Conservation (phyloP, 768 basidiomycete genomes). For the Tricholoma hemisulphureum region DNA sequence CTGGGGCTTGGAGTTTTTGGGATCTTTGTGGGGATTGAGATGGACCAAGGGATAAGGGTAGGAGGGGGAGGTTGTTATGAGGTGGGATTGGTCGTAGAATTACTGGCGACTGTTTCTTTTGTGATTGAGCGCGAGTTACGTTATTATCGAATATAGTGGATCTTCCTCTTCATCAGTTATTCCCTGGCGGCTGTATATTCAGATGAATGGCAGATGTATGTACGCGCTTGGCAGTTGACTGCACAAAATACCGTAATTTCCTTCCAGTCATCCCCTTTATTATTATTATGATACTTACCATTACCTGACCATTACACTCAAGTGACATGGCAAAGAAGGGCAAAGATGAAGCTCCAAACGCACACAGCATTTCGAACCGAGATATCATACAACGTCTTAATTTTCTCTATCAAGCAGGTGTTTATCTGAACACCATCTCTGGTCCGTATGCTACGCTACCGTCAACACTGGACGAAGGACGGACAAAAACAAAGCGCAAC, state of each 20-base stretch:
- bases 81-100: neutral
- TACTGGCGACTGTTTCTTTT: too few relatives aligned
- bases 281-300: too few relatives aligned
- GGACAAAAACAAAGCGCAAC: conserved; percentile 18
- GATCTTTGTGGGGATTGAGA: neutral
- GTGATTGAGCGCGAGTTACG: too few relatives aligned
- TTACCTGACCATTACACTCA: too few relatives aligned
- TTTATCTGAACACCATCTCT: conserved; percentile 43
- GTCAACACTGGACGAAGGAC: neutral
- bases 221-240: too few relatives aligned
- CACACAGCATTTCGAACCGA: conserved; percentile 57
- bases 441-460: neutral
- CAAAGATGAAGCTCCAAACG: conserved; percentile 56
- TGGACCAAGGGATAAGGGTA: neutral
- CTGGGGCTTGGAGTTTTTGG: neutral
- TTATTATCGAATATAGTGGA: too few relatives aligned
- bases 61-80: neutral
- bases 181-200: too few relatives aligned
- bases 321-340: conserved; percentile 74
- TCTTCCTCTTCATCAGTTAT: too few relatives aligned
- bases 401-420: conserved; percentile 81
- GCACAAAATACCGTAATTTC: too few relatives aligned
- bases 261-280: too few relatives aligned
- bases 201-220: too few relatives aligned
- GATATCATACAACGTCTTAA: conserved; percentile 83